phyloP scores from a whole-genome alignment of 805 yeast species.

The Starmerella ratchasimensis region DNA sequence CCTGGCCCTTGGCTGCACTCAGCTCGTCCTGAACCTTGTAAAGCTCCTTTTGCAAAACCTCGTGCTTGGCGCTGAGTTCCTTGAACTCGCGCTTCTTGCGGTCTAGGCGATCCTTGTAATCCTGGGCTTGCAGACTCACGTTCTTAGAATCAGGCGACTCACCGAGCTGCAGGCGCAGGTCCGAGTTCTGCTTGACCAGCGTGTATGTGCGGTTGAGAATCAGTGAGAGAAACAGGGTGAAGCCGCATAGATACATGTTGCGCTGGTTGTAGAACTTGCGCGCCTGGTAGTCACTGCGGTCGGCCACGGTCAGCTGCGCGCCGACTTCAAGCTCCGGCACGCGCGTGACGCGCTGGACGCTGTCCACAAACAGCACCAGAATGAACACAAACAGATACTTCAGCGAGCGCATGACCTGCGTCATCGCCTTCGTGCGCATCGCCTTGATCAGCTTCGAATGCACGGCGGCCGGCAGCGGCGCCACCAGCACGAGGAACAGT shows the following conservation, averaged over 20 bases:
- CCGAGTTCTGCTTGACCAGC: conserved; percentile 53
- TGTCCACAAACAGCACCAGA: conserved; percentile 68
- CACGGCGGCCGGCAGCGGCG: conserved; percentile 68
- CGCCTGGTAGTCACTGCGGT: conserved; percentile 74
- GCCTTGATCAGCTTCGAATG: conserved; percentile 55
- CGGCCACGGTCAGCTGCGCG: conserved; percentile 31
- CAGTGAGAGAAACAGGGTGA: conserved; percentile 78
- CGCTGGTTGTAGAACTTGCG: conserved; percentile 92
- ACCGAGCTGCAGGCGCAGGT: conserved; percentile 14
- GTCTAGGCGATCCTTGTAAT: conserved; percentile 38
- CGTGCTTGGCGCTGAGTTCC: conserved; percentile 60
- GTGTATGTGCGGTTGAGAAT: conserved; percentile 74
- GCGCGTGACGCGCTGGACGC: conserved; percentile 67
- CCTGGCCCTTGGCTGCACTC: conserved; percentile 18
- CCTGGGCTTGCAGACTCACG: conserved; percentile 35
- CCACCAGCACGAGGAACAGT: conserved; percentile 61
- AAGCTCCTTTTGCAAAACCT: conserved; percentile 50
- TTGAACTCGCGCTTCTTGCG: conserved; percentile 53
- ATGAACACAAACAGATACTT: conserved; percentile 77
- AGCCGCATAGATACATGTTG: conserved; percentile 90
- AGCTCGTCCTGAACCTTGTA: conserved; percentile 33
- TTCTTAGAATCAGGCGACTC: conserved; percentile 28
- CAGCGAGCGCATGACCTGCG: conserved; percentile 59
- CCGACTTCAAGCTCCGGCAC: conserved; percentile 40
- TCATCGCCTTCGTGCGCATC: conserved; percentile 48